A percentile compares a stretch with the other conserved stretches of the same genome.
These are phyloP conservation scores for Entomophthora muscae DNA, from an alignment of 371 early-diverging fungal genomes.

Conservation along the genomic window DNA sequence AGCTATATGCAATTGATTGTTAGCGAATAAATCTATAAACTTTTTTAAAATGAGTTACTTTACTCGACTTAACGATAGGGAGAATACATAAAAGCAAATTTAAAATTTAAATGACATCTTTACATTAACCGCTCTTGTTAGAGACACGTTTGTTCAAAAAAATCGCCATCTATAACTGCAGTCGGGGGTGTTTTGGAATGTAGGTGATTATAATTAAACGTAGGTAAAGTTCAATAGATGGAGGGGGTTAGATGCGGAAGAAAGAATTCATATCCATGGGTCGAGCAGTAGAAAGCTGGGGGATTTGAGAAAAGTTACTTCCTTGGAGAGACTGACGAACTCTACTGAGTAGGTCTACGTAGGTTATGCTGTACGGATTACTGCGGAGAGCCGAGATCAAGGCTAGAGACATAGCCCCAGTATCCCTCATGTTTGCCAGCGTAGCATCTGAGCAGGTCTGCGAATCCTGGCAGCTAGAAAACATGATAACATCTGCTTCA, in stretches of 20 bases:
- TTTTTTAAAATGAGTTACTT: too few species aligned
- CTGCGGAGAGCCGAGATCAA: conserved; percentile 26
- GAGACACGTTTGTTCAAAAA: too few species aligned
- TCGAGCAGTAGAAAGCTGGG: conserved; percentile 43
- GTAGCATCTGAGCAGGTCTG: conserved; percentile 63
- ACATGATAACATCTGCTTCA: conserved; percentile 67
- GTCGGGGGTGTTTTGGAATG: too few species aligned
- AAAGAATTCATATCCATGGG: conserved; percentile 31
- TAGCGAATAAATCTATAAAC: too few species aligned
- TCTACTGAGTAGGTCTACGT: conserved; percentile 32
- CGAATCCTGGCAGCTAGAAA: conserved; percentile 40
- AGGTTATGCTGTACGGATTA: conserved; percentile 20
- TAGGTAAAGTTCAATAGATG: too few species aligned
- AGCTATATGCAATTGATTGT: too few species aligned
- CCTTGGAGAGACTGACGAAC: conserved; percentile 26
- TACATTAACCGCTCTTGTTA: too few species aligned
- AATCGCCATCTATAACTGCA: too few species aligned
- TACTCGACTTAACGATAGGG: too few species aligned
- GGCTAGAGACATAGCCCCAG: conserved; percentile 69
- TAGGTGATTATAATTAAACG: too few species aligned
- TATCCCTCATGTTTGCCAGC: conserved; percentile 44
- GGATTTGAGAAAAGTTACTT: conserved; percentile 37
- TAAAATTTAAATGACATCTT: too few species aligned
- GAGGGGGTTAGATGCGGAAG: conserved; percentile 6
- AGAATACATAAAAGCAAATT: too few species aligned